These are phyloP conservation scores for Tolypocladium endophyticum DNA, from an alignment of 2,329 filamentous ascomycete species.

Conservation along the genomic window DNA sequence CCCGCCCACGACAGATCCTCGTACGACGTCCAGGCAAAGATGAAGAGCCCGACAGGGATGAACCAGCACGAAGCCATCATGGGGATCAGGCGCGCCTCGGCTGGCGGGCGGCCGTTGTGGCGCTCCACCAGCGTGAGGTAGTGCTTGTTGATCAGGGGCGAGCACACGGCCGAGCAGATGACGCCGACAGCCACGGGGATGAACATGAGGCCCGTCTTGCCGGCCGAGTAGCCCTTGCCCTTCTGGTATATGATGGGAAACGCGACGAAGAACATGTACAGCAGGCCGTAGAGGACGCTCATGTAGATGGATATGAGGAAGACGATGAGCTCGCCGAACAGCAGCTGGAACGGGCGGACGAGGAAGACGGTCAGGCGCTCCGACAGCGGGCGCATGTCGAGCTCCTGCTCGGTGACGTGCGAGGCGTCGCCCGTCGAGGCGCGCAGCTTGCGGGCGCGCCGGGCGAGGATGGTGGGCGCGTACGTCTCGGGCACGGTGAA, in stretches of 20 bases:
- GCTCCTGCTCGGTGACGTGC: slow-evolving; percentile 71
- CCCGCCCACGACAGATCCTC: slow-evolving; percentile 56
- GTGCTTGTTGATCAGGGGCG: slow-evolving; percentile 70
- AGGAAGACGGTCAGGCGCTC: slow-evolving; percentile 67
- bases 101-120: slow-evolving; percentile 62
- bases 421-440: slow-evolving; percentile 54
- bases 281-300: slow-evolving; percentile 65
- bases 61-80: slow-evolving; percentile 74
- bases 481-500: slow-evolving; percentile 91
- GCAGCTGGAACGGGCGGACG: slow-evolving; percentile 72
- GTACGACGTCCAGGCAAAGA: slow-evolving; percentile 56
- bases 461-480: slow-evolving; percentile 64
- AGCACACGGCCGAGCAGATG: slow-evolving; percentile 51
- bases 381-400: slow-evolving; percentile 58
- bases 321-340: slow-evolving; percentile 77
- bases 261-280: slow-evolving; percentile 71
- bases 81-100: slow-evolving; percentile 68
- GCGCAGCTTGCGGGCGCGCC: slow-evolving; percentile 61
- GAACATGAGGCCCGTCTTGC: slow-evolving; percentile 75
- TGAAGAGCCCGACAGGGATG: slow-evolving; percentile 48
- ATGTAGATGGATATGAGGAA: slow-evolving; percentile 78
- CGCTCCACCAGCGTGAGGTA: slow-evolving; percentile 56
- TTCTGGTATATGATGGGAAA: slow-evolving; percentile 63
- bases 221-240: slow-evolving; percentile 67
- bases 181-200: slow-evolving; percentile 74